These are phyloP conservation scores for Suillus americanus DNA, from an alignment of 768 basidiomycete species.

Conservation along the genomic window DNA sequence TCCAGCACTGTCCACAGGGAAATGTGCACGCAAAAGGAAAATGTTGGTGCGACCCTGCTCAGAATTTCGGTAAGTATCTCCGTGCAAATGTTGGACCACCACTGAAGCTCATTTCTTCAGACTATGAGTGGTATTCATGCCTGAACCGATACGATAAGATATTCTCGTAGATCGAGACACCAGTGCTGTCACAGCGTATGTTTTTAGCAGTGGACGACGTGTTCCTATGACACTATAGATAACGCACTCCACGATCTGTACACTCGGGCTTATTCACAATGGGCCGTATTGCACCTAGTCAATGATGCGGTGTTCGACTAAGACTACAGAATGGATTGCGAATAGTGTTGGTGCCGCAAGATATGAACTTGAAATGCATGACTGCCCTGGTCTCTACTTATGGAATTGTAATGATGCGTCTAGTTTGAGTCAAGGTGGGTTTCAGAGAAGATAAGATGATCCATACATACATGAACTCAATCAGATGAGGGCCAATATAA, in stretches of 20 bases:
- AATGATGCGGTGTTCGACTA: background rate
- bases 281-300: background rate
- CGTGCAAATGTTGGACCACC: background rate
- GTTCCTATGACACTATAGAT: background rate
- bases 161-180: slow-evolving; percentile 35
- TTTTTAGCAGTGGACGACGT: too few species aligned
- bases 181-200: background rate
- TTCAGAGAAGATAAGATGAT: too few species aligned
- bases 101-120: slow-evolving; percentile 35
- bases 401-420: too few species aligned
- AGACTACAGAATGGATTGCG: slow-evolving; percentile 75
- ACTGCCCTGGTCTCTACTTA: slow-evolving; percentile 34
- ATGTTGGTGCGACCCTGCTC: slow-evolving; percentile 70
- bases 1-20: slow-evolving; percentile 72
- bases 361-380: background rate
- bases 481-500: too few species aligned
- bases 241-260: background rate
- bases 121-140: slow-evolving; percentile 89
- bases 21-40: slow-evolving; percentile 54
- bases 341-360: slow-evolving; percentile 88
- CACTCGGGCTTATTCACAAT: background rate
- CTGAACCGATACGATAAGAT: slow-evolving; percentile 71
- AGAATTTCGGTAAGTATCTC: slow-evolving; percentile 60
- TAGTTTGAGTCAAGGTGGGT: too few species aligned
- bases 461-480: too few species aligned